Evolutionary conservation across 768 basidiomycete genomes (phyloP).

Genomic region (Suillus brevipes): DNA sequence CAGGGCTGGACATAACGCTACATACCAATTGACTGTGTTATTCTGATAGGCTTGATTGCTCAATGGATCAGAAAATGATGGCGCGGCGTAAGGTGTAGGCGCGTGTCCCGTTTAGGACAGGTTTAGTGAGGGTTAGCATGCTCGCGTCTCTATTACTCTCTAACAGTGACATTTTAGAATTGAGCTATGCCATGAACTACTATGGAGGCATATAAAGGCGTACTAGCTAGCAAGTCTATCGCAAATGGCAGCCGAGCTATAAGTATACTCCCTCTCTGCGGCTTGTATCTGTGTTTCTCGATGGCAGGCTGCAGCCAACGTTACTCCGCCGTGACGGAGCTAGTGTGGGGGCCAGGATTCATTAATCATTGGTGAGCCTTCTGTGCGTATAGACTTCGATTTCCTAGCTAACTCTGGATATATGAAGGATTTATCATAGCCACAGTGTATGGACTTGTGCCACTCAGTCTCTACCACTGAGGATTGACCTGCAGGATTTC

Average conservation of each 20-base stretch:
- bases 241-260: neutral
- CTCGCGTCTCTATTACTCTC: no score
- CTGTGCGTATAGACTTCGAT: neutral
- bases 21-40: neutral
- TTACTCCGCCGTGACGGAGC: neutral
- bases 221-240: neutral
- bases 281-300: no score
- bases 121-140: no score
- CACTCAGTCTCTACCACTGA: neutral
- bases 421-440: conserved; percentile 16
- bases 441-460: conserved; percentile 13
- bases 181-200: neutral
- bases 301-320: neutral
- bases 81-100: no score
- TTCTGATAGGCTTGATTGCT: neutral
- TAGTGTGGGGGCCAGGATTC: conserved; percentile 16
- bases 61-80: neutral
- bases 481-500: neutral
- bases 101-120: no score
- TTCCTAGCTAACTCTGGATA: neutral
- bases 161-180: no score
- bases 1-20: neutral
- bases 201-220: neutral
- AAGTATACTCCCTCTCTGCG: no score
- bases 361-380: conserved; percentile 19